phyloP scores from a whole-genome alignment of 306 rosid species.

The Argentina anserina region DNA sequence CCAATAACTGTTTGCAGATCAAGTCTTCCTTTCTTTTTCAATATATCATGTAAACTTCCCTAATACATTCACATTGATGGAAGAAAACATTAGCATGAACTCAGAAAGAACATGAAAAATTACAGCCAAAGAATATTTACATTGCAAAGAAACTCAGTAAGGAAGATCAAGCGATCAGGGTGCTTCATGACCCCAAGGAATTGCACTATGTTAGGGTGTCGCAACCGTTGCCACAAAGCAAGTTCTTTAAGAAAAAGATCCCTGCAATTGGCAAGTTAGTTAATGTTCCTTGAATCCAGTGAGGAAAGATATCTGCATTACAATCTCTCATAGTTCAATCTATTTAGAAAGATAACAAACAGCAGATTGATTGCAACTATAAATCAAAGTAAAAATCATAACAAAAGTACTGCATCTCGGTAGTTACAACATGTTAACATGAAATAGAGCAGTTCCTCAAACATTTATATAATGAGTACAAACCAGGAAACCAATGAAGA shows the following conservation, averaged over 20 bases:
- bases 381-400: background rate
- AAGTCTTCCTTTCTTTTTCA: slow-evolving; percentile 29
- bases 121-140: background rate
- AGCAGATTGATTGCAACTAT: background rate
- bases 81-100: background rate
- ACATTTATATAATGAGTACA: background rate
- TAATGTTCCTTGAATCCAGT: too few species aligned
- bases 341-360: background rate
- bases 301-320: too few species aligned
- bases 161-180: slow-evolving; percentile 30
- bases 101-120: background rate
- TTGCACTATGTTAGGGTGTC: slow-evolving; percentile 35
- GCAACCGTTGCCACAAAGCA: slow-evolving; percentile 29
- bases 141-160: slow-evolving; percentile 29
- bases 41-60: slow-evolving; percentile 37
- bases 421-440: background rate
- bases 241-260: slow-evolving; percentile 24
- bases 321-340: background rate
- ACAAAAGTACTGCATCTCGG: background rate
- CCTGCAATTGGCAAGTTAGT: too few species aligned
- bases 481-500: background rate
- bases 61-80: background rate
- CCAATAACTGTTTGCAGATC: slow-evolving; percentile 18
- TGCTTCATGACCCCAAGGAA: slow-evolving; percentile 30
- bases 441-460: background rate